These are phyloP conservation scores for Aspergillus vadensis DNA, from an alignment of 2,329 filamentous ascomycete genomes.

Conservation along the genomic window DNA sequence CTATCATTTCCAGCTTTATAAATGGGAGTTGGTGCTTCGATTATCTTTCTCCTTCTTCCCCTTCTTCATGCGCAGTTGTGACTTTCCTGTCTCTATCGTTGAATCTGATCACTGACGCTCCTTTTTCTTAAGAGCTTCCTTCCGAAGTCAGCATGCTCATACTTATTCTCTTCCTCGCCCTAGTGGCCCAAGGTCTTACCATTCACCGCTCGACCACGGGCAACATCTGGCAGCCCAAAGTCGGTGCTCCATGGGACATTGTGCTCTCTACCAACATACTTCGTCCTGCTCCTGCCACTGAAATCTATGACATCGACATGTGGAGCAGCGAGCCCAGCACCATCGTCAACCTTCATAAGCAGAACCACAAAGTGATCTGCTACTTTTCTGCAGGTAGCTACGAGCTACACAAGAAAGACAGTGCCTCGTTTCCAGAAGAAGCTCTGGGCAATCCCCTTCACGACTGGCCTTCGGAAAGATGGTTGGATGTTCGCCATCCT, in stretches of 20 bases:
- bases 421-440: conserved; percentile 60
- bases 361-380: conserved; percentile 67
- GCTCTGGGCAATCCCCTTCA: conserved; percentile 52
- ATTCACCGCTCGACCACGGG: neutral
- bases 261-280: conserved; percentile 48
- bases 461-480: conserved; percentile 68
- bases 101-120: no score
- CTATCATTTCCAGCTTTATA: no score
- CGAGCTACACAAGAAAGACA: conserved; percentile 60
- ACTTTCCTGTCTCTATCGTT: no score
- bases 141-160: neutral
- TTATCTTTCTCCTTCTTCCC: no score
- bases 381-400: conserved; percentile 74
- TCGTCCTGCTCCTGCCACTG: conserved; percentile 52
- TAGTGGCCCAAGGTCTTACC: neutral
- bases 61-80: no score
- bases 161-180: neutral
- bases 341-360: conserved; percentile 51
- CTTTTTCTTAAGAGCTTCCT: no score
- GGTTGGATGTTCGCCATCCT: conserved; percentile 59
- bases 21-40: no score
- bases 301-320: conserved; percentile 64
- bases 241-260: conserved; percentile 63
- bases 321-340: conserved; percentile 54
- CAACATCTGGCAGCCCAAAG: conserved; percentile 55